phyloP scores from a whole-genome alignment of 2,329 filamentous ascomycete genomes.

The Aspergillus sp. region DNA sequence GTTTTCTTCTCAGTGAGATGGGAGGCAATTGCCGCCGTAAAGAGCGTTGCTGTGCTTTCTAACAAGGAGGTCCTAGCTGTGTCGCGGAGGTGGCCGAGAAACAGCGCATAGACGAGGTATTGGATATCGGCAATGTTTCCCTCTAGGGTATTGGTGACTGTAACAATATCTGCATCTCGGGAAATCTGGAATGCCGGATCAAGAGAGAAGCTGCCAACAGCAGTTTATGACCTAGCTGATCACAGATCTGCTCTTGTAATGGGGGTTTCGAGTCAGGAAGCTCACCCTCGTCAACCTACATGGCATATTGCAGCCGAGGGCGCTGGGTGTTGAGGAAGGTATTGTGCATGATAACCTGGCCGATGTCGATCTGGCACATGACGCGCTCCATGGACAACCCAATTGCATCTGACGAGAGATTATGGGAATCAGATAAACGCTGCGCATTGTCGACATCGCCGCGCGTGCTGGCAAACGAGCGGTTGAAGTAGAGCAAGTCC shows the following conservation, averaged over 20 bases:
- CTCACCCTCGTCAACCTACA: slow-evolving; percentile 14
- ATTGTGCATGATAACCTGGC: neutral
- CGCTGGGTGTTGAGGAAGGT: neutral
- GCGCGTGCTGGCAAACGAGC: slow-evolving; percentile 10
- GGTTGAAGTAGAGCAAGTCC: slow-evolving; percentile 15
- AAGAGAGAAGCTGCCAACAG: slow-evolving; percentile 9
- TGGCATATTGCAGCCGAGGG: slow-evolving; percentile 2
- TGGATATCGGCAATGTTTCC: slow-evolving; percentile 10
- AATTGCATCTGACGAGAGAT: slow-evolving; percentile 3
- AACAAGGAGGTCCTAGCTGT: slow-evolving; percentile 2
- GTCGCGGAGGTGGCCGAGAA: slow-evolving; percentile 10
- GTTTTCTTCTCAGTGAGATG: slow-evolving; percentile 10
- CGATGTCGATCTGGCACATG: slow-evolving; percentile 2
- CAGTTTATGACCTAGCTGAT: slow-evolving; percentile 9
- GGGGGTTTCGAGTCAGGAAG: slow-evolving; percentile 1
- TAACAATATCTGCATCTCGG: slow-evolving; percentile 4
- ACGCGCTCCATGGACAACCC: slow-evolving; percentile 9
- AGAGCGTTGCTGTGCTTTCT: slow-evolving; percentile 14
- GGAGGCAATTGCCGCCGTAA: slow-evolving; percentile 5
- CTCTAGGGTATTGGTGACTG: slow-evolving; percentile 13
- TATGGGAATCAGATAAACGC: neutral
- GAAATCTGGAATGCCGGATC: slow-evolving; percentile 7
- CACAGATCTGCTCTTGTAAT: slow-evolving; percentile 9
- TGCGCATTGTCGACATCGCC: neutral
- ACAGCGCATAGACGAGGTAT: slow-evolving; percentile 14